Evolutionary conservation across 768 basidiomycete species (phyloP).

Genomic region (Boletus pseudo-olivaceus): DNA sequence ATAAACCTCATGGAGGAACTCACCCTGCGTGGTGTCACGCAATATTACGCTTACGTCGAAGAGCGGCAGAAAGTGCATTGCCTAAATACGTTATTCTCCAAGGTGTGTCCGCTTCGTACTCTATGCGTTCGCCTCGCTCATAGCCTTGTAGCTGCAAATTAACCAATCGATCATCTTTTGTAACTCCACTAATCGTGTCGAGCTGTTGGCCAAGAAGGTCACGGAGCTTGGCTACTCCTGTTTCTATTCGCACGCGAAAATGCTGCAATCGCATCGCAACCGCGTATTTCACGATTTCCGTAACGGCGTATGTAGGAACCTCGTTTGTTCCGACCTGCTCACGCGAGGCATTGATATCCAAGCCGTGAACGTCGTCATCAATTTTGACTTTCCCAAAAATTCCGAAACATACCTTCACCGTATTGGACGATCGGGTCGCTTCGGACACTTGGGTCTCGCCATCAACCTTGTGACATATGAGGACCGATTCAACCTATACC

Average conservation of each 20-base stretch:
- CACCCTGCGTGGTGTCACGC: slow-evolving; percentile 95
- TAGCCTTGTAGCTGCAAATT: slow-evolving; percentile 81
- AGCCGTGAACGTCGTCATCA: slow-evolving; percentile 99
- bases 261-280: slow-evolving; percentile 98
- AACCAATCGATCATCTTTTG: slow-evolving; percentile 99
- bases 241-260: slow-evolving; percentile 99
- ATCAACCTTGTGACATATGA: slow-evolving; percentile 98
- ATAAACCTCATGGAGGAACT: slow-evolving; percentile 99
- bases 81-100: slow-evolving; percentile 98
- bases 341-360: slow-evolving; percentile 99
- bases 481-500: slow-evolving; percentile 95
- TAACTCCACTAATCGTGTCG: slow-evolving; percentile 99
- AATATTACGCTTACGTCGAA: slow-evolving; percentile 99
- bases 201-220: slow-evolving; percentile 98
- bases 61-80: slow-evolving; percentile 99
- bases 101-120: slow-evolving; percentile 46
- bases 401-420: slow-evolving; percentile 98
- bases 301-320: slow-evolving; percentile 95
- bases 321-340: slow-evolving; percentile 96
- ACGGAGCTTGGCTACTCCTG: slow-evolving; percentile 99
- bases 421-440: slow-evolving; percentile 96
- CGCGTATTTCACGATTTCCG: slow-evolving; percentile 99
- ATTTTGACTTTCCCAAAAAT: slow-evolving; percentile 99
- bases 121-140: slow-evolving; percentile 1
- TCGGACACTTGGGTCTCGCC: slow-evolving; percentile 94